A percentile compares a stretch with the other conserved stretches of the same genome.
These are phyloP conservation scores for Chrysosporium queenslandicum DNA, from an alignment of 2,329 filamentous ascomycete species.

Conservation along the genomic window DNA sequence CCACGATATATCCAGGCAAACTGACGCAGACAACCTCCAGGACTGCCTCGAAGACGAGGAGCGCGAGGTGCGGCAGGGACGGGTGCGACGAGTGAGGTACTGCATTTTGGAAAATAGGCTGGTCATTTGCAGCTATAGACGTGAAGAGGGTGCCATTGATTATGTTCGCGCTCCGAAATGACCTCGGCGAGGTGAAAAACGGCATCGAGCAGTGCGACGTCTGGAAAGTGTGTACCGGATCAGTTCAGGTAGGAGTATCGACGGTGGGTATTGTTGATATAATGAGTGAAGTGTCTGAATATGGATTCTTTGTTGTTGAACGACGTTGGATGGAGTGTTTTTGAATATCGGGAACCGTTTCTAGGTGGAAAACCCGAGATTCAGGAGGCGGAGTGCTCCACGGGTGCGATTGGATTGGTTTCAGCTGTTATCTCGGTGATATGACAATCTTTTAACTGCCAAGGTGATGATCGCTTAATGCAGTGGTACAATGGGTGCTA, in stretches of 20 bases:
- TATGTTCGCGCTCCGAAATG: conserved; percentile 10
- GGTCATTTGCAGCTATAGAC: not conserved
- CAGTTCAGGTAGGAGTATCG: not conserved
- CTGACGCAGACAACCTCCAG: conserved; percentile 92
- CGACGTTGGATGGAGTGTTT: not conserved
- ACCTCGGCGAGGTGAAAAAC: conserved; percentile 10
- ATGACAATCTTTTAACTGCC: not conserved
- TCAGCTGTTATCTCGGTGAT: not conserved
- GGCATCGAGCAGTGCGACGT: conserved; percentile 8
- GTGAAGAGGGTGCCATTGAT: conserved; percentile 5
- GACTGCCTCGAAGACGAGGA: conserved; percentile 89
- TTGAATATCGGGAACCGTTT: not conserved
- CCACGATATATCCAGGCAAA: conserved; percentile 86
- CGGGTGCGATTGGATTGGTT: not conserved
- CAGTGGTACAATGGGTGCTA: not conserved
- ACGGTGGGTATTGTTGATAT: not conserved
- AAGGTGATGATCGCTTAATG: not conserved
- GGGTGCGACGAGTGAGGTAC: conserved; percentile 36
- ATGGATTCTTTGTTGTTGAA: not conserved
- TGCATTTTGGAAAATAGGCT: conserved; percentile 1
- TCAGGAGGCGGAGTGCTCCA: not conserved
- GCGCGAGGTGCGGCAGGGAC: conserved; percentile 50
- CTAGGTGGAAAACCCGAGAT: not conserved
- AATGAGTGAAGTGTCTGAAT: not conserved
- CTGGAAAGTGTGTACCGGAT: not conserved